Evolutionary conservation across 2,329 filamentous ascomycete species (phyloP).

Genomic region (Colletotrichum sublineola): DNA sequence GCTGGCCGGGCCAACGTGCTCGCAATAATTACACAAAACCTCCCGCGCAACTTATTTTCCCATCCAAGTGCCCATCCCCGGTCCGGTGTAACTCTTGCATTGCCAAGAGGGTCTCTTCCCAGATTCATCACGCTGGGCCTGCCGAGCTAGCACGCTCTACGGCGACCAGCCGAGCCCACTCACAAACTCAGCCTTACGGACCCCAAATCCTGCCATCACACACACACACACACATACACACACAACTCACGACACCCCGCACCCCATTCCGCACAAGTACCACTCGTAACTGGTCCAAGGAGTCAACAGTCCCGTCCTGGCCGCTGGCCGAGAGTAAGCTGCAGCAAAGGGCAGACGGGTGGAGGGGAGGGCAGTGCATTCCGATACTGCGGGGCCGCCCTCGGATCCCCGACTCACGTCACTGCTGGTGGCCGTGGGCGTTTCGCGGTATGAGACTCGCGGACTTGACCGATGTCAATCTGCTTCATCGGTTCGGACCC

Average conservation of each 20-base stretch:
- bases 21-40: neutral
- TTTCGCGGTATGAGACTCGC: neutral
- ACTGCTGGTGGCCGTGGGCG: neutral
- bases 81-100: neutral
- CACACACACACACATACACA: neutral
- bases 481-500: neutral
- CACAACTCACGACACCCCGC: neutral
- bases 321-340: neutral
- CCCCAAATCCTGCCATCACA: neutral
- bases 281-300: neutral
- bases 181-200: conserved; percentile 5
- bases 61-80: neutral
- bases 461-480: neutral
- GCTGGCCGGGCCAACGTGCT: neutral
- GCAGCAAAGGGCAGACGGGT: neutral
- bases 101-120: neutral
- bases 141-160: neutral
- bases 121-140: neutral
- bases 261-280: neutral
- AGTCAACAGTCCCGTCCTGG: neutral
- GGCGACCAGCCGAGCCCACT: conserved; percentile 3
- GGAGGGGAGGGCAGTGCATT: neutral
- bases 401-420: neutral
- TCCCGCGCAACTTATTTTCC: too few relatives aligned
- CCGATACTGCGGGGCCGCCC: neutral